phyloP scores from a whole-genome alignment of 257 asterid genomes.

The Jaltomata sinuosa region DNA sequence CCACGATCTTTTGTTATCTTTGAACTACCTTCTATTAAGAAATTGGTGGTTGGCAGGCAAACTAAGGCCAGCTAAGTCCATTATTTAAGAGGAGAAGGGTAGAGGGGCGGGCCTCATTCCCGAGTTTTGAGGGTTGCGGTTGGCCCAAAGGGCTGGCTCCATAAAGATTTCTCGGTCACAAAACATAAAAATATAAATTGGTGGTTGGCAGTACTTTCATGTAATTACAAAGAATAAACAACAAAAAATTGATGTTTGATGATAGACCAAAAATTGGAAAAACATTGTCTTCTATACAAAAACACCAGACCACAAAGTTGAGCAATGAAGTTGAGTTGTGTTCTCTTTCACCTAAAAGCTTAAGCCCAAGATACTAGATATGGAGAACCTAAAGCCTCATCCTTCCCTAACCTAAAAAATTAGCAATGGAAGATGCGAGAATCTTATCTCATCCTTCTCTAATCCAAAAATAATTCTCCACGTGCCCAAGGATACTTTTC shows the following conservation, averaged over 20 bases:
- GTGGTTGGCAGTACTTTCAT: not conserved
- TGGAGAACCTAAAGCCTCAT: not conserved
- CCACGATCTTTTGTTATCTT: not conserved
- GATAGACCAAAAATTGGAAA: not conserved
- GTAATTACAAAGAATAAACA: not conserved
- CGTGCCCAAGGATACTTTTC: not conserved
- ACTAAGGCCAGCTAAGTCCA: not conserved
- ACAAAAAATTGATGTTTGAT: not conserved
- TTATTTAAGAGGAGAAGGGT: not conserved
- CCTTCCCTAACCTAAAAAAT: not conserved
- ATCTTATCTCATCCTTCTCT: not conserved
- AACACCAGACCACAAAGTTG: not conserved
- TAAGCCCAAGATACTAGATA: not conserved
- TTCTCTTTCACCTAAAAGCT: not conserved
- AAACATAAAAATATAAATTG: not conserved
- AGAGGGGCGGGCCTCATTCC: not conserved
- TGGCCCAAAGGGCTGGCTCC: not conserved
- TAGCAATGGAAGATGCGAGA: not conserved
- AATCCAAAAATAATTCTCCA: not conserved
- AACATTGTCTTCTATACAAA: not conserved
- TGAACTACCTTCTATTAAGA: not conserved
- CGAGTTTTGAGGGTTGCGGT: not conserved
- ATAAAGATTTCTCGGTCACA: not conserved
- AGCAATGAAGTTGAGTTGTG: not conserved
- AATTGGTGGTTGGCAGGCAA: not conserved